Conservation (phyloP, 148 eudicot species). For the Mesembryanthemum crystallinum region DNA sequence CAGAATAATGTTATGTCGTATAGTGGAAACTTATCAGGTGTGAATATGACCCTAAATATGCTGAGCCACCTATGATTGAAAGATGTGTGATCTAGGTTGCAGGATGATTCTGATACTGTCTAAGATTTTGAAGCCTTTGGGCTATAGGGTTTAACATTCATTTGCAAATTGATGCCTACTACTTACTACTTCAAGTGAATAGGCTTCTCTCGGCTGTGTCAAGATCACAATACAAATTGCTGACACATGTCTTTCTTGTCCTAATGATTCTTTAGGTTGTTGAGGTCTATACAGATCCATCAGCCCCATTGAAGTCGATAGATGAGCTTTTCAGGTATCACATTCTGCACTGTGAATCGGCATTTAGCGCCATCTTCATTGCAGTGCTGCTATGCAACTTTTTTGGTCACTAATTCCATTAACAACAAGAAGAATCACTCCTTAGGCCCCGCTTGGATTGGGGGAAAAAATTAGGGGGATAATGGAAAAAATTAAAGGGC, state of each 20-base stretch:
- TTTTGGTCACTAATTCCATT: neutral
- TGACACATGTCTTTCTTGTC: neutral
- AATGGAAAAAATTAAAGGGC: no score
- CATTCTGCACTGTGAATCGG: neutral
- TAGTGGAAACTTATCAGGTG: no score
- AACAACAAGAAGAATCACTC: neutral
- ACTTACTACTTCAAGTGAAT: neutral
- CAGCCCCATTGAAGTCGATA: constrained; percentile 57
- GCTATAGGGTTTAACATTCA: neutral
- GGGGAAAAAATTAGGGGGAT: no score
- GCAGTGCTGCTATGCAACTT: neutral
- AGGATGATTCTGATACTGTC: neutral
- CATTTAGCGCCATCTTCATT: no score
- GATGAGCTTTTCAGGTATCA: constrained; percentile 80
- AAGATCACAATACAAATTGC: neutral
- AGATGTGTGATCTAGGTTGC: no score
- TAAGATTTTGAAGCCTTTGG: neutral
- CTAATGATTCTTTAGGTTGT: constrained; percentile 54
- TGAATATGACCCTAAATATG: neutral
- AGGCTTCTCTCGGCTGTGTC: neutral
- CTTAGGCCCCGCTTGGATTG: neutral
- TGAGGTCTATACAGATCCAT: constrained; percentile 62
- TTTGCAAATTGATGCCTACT: neutral
- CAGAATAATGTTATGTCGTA: neutral
- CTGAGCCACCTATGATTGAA: neutral